These are phyloP conservation scores for Begonia fuchsioides DNA, from an alignment of 306 rosid species.

Conservation along the genomic window DNA sequence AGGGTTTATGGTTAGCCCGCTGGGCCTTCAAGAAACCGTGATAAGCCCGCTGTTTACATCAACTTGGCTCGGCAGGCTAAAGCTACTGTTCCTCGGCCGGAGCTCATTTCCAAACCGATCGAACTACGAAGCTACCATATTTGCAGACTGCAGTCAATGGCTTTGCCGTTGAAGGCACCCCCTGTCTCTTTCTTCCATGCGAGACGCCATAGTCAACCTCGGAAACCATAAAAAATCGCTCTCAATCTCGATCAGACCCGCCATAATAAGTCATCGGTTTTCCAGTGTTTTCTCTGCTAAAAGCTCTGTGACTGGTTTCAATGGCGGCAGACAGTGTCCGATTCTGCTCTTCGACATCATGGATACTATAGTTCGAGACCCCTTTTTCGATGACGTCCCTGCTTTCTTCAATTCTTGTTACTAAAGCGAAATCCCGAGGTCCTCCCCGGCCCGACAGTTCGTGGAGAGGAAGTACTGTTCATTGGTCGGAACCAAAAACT, in stretches of 20 bases:
- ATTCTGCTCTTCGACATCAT: slow-evolving; percentile 79
- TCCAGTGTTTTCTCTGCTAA: slow-evolving; percentile 1
- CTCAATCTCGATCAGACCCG: slow-evolving; percentile 5
- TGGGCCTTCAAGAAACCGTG: too few species aligned
- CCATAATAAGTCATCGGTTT: slow-evolving; percentile 2
- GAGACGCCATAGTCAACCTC: background rate
- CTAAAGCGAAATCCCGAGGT: too few species aligned
- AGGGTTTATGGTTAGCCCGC: too few species aligned
- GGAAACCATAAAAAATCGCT: background rate
- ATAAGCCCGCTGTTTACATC: too few species aligned
- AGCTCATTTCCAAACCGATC: too few species aligned
- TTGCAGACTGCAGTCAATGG: background rate
- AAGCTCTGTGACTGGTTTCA: background rate
- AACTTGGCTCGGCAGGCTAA: too few species aligned
- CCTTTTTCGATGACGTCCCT: slow-evolving; percentile 74
- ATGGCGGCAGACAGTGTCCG: slow-evolving; percentile 39
- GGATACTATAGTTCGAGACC: slow-evolving; percentile 93
- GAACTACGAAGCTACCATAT: too few species aligned
- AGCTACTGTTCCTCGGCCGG: too few species aligned
- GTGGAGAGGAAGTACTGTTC: too few species aligned
- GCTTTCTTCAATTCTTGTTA: slow-evolving; percentile 62
- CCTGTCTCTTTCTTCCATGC: background rate
- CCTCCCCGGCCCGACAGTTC: too few species aligned
- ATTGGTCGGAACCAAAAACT: too few species aligned
- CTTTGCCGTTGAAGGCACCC: slow-evolving; percentile 5